Percentiles rank a stretch among this genome's conserved stretches.
These are phyloP conservation scores for Penicillium vulpinum DNA, from an alignment of 2,329 filamentous ascomycete species.

Conservation along the genomic window DNA sequence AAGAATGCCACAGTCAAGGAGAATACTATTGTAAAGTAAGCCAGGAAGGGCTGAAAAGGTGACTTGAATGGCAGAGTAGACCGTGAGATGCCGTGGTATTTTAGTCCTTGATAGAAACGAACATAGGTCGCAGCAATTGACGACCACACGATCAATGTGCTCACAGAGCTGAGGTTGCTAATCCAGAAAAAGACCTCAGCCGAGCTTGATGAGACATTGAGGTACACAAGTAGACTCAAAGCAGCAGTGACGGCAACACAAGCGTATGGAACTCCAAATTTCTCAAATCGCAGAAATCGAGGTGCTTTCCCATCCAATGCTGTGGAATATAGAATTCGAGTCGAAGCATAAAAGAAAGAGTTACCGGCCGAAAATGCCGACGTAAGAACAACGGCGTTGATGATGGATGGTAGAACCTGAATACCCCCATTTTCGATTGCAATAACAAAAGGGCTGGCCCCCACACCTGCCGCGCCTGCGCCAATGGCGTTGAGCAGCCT, in stretches of 20 bases:
- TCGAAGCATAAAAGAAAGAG: conserved; percentile 63
- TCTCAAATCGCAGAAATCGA: conserved; percentile 44
- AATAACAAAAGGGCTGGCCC: conserved; percentile 59
- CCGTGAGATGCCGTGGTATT: conserved; percentile 66
- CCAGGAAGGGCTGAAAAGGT: conserved; percentile 66
- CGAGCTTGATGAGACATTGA: conserved; percentile 65
- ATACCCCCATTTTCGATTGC: conserved; percentile 66
- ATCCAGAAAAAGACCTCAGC: conserved; percentile 60
- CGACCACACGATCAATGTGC: conserved; percentile 39
- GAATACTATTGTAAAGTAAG: conserved; percentile 62
- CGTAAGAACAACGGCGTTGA: conserved; percentile 69
- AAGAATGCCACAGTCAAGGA: conserved; percentile 62
- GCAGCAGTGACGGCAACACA: conserved; percentile 64
- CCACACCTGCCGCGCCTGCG: conserved; percentile 36
- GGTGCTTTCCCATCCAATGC: conserved; percentile 66
- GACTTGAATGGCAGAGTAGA: conserved; percentile 68
- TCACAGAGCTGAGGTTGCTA: conserved; percentile 31
- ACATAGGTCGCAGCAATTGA: conserved; percentile 69
- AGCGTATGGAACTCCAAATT: conserved; percentile 67
- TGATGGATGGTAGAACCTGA: conserved; percentile 61
- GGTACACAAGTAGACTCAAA: conserved; percentile 68
- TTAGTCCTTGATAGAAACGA: conserved; percentile 66
- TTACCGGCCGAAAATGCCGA: conserved; percentile 67
- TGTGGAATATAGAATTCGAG: conserved; percentile 63
- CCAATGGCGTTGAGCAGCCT: conserved; percentile 46